Base-by-base conservation (phyloP, 1,284 basidiomycete species). In the Rhodotorula sp. region DNA sequence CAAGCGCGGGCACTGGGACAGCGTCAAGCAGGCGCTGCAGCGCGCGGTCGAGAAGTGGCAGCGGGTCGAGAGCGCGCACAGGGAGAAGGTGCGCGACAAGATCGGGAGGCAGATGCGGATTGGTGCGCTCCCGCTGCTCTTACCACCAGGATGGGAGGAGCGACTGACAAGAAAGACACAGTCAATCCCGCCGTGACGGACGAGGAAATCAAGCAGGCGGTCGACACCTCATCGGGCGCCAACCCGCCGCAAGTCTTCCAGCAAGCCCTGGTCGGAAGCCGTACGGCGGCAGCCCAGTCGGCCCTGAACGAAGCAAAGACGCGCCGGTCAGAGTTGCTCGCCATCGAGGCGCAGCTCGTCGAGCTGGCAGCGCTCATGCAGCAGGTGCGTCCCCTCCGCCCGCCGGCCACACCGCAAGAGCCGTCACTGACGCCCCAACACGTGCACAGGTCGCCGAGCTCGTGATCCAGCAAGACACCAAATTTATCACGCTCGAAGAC, bases 131-230 rank as follows among this genome's bases (percentile, higher is more conserved):
- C 9, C 17, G 12, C n/a, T 23, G 7, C 23, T 61, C 34, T 19
- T 3, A 4, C n/a, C 48, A 4, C 27, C 5, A 12, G 16, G 14
- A 13, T 21, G 13, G 1, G 41, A 34, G 19, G 12, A 17, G 3
- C 34, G 48, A 17, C 34, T 61, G 34, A 41, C 8, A 2, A 16
- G 19, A 50, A 9, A 7, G 4, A 2, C 41, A 45, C 58, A 73
- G 72, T 73, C 44, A 70, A 73, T 41, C 72, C 72, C 34, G 60
- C 48, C 16, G 68, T 64, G 45, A 70, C 63, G 10, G 72, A 70
- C 12, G 55, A 55, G 1, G 68, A 73, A 25, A 61, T 73, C 62
- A 62, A 66, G 48, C 56, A 57, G n/a, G 56, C 67, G 19, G 52
- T 73, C 52, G 68, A 70, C 12, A 61, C 62, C 27, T 50, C 61